Evolutionary conservation across 2,329 filamentous ascomycete genomes (phyloP).

Genomic region (Stemphylium vesicarium): DNA sequence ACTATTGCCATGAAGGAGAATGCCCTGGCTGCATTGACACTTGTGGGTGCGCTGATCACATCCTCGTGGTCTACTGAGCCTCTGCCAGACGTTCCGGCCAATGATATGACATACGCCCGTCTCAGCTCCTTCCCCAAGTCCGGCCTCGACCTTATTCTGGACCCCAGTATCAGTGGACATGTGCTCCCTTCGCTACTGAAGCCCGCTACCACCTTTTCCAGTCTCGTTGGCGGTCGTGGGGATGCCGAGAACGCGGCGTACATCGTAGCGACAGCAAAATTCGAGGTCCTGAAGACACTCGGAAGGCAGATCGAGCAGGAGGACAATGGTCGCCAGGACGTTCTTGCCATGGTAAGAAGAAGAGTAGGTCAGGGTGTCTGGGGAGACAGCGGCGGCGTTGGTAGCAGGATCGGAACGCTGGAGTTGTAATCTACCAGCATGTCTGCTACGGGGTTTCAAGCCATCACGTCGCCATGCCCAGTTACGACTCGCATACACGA

Average conservation of each 20-base stretch:
- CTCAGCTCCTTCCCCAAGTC: constrained; percentile 44
- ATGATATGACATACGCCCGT: constrained; percentile 56
- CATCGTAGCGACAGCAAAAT: constrained; percentile 63
- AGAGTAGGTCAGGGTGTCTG: constrained; percentile 53
- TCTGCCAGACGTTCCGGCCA: constrained; percentile 53
- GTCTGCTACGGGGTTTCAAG: neutral
- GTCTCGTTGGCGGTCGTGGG: constrained; percentile 64
- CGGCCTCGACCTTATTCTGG: constrained; percentile 60
- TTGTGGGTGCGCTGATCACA: constrained; percentile 60
- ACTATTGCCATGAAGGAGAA: constrained; percentile 63
- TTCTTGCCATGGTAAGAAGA: constrained; percentile 51
- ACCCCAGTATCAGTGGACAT: constrained; percentile 56
- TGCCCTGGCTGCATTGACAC: constrained; percentile 61
- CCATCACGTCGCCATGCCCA: neutral
- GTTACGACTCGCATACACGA: neutral
- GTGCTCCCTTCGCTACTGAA: constrained; percentile 64
- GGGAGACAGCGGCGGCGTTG: constrained; percentile 50
- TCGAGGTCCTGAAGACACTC: constrained; percentile 61
- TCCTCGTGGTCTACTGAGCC: constrained; percentile 59
- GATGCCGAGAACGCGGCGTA: constrained; percentile 65
- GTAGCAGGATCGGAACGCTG: constrained; percentile 55
- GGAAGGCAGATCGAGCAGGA: constrained; percentile 52
- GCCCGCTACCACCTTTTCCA: constrained; percentile 62
- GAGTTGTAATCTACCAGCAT: constrained; percentile 31
- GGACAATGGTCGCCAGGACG: constrained; percentile 45